phyloP scores from a whole-genome alignment of 805 yeast genomes.

The Ogataea polymorpha region DNA sequence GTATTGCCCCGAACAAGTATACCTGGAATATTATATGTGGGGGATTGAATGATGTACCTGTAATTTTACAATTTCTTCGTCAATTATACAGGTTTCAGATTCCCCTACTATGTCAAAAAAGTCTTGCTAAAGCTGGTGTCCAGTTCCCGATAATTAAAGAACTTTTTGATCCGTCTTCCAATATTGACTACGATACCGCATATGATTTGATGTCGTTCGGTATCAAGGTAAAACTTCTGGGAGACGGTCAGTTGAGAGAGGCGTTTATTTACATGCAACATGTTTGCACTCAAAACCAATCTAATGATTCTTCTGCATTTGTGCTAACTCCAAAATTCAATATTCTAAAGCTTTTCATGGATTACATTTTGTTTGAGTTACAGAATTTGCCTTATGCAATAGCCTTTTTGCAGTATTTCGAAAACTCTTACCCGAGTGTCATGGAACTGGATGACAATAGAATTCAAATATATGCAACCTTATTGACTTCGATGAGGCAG shows the following conservation, averaged over 20 bases:
- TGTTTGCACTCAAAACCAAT: not conserved
- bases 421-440: constrained; percentile 2
- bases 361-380: constrained; percentile 9
- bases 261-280: constrained; percentile 9
- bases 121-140: constrained; percentile 3
- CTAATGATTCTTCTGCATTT: not conserved
- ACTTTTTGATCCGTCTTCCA: not conserved
- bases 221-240: constrained; percentile 1
- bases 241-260: not conserved
- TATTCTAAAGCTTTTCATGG: constrained; percentile 10
- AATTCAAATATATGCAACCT: constrained; percentile 10
- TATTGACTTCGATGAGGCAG: constrained; percentile 15
- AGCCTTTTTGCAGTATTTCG: constrained; percentile 17
- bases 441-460: constrained; percentile 4
- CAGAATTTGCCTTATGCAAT: constrained; percentile 21
- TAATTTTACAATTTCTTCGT: constrained; percentile 5
- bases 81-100: constrained; percentile 5
- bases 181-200: not conserved
- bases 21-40: constrained; percentile 18
- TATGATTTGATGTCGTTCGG: constrained; percentile 5
- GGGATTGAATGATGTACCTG: constrained; percentile 2
- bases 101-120: constrained; percentile 9
- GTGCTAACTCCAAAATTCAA: constrained; percentile 2
- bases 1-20: constrained; percentile 11
- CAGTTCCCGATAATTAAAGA: constrained; percentile 11